Conservation (phyloP, 2,329 filamentous ascomycete species). For the Exserohilum turcica region DNA sequence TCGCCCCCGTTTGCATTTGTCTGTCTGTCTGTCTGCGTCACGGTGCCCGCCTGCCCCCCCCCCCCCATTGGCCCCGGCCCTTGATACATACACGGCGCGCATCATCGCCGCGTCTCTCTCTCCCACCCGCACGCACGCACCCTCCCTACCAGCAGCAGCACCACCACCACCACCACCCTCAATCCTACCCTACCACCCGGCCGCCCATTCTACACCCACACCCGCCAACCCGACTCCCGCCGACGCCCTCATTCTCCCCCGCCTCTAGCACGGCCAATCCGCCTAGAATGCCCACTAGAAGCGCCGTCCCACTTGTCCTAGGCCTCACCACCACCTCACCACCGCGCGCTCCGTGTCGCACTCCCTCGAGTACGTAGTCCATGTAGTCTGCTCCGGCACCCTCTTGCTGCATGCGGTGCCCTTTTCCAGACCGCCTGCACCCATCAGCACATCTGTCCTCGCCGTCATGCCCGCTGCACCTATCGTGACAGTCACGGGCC, state of each 20-base stretch:
- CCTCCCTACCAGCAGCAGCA: neutral
- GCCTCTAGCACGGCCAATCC: no score
- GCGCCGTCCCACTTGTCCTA: neutral
- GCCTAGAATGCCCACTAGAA: neutral
- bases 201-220: no score
- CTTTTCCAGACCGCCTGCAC: slow-evolving; percentile 13
- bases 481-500: slow-evolving; percentile 22
- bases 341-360: neutral
- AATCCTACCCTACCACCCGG: no score
- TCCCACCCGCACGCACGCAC: neutral
- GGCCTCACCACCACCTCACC: neutral
- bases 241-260: no score
- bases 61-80: neutral
- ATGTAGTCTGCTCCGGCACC: neutral
- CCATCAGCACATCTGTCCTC: slow-evolving; percentile 11
- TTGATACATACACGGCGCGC: no score
- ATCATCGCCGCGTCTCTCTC: neutral
- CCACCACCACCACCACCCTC: neutral
- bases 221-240: no score
- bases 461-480: slow-evolving; percentile 11
- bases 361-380: neutral
- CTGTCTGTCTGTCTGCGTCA: slow-evolving; percentile 2
- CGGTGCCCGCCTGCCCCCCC: neutral
- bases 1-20: slow-evolving; percentile 25
- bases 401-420: neutral